A percentile compares a stretch with the other conserved stretches of the same genome.
phyloP scores from a whole-genome alignment of 75 land plant species.

The Selaginella tamariscina region DNA sequence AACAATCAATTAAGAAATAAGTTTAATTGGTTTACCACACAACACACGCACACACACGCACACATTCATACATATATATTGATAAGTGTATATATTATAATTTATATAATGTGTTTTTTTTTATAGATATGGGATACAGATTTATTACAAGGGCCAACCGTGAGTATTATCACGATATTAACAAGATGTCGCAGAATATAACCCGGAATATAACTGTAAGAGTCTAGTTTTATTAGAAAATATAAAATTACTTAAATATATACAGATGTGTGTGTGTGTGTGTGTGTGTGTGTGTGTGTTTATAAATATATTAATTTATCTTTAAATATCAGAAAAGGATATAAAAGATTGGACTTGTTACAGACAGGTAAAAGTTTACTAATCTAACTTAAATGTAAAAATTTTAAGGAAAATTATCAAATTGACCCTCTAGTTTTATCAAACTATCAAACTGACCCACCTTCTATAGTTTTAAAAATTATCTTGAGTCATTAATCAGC shows the following conservation, averaged over 20 bases:
- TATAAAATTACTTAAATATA: no score
- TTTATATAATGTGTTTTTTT: neutral
- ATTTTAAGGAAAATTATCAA: no score
- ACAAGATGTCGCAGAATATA: constrained; percentile 30
- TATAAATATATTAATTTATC: neutral
- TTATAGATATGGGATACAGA: constrained; percentile 60
- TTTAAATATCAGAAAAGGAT: constrained; percentile 16
- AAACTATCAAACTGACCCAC: no score
- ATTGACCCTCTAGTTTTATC: no score
- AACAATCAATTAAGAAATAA: no score
- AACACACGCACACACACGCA: no score
- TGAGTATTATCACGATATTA: constrained; percentile 29
- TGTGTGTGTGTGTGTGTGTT: no score
- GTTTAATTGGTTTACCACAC: no score
- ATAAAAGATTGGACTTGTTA: constrained; percentile 44
- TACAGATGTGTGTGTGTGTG: no score
- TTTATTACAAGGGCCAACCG: constrained; percentile 41
- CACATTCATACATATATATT: constrained; percentile 41
- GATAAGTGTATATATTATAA: neutral
- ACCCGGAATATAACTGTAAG: constrained; percentile 40
- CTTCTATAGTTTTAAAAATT: no score
- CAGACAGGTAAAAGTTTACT: constrained; percentile 36
- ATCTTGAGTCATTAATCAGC: no score
- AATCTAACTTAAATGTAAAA: no score
- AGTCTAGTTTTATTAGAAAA: neutral